Evolutionary conservation across 2,329 filamentous ascomycete species (phyloP).

Genomic region (Ophiostoma ulmi): DNA sequence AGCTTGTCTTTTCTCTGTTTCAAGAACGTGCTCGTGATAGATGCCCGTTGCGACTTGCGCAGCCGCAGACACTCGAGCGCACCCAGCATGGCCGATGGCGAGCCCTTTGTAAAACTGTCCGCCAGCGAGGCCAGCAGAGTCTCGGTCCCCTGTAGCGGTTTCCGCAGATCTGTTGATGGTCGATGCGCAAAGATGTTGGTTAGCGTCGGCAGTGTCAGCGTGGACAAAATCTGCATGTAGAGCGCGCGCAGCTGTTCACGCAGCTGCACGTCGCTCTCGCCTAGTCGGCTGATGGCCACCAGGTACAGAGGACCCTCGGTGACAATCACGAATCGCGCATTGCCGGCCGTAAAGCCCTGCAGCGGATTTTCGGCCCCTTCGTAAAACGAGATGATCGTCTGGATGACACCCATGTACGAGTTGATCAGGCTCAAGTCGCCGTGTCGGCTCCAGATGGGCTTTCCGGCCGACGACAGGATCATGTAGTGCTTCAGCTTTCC

Average conservation of each 20-base stretch:
- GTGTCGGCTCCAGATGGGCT: conserved; percentile 94
- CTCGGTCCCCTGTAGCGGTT: conserved; percentile 87
- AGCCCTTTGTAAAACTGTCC: conserved; percentile 90
- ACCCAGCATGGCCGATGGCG: conserved; percentile 79
- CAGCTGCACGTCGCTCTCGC: conserved; percentile 87
- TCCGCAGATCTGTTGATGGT: conserved; percentile 87
- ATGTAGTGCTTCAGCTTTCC: conserved; percentile 95
- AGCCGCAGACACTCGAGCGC: conserved; percentile 91
- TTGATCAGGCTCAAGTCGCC: conserved; percentile 87
- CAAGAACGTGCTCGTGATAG: conserved; percentile 82
- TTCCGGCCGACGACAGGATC: conserved; percentile 91
- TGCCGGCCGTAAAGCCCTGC: conserved; percentile 79
- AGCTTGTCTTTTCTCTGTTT: conserved; percentile 72
- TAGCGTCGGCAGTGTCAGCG: conserved; percentile 80
- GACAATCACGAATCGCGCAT: conserved; percentile 77
- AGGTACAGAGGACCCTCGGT: conserved; percentile 86
- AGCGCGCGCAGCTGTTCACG: conserved; percentile 83
- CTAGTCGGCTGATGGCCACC: conserved; percentile 83
- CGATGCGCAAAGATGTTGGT: conserved; percentile 82
- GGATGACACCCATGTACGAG: conserved; percentile 87
- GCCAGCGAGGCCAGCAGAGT: conserved; percentile 83
- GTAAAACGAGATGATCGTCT: conserved; percentile 97
- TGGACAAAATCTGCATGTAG: conserved; percentile 98
- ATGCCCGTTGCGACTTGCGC: conserved; percentile 76
- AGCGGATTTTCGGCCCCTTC: conserved; percentile 73